These are phyloP conservation scores for Phytopythium vexans DNA, from an alignment of 352 stramenopile species.

Conservation along the genomic window DNA sequence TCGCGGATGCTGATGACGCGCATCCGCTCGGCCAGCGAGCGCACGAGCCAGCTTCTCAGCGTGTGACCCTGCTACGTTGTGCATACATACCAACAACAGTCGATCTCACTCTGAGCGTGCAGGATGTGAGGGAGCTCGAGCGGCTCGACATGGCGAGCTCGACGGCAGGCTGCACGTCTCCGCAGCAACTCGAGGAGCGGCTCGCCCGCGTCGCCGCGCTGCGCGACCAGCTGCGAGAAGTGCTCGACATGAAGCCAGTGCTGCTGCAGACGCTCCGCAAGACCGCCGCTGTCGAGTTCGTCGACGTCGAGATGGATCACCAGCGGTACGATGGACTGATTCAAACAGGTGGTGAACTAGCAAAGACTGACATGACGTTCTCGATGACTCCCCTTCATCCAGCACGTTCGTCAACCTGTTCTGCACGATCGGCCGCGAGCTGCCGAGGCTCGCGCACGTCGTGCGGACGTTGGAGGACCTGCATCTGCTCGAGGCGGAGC, in stretches of 20 bases:
- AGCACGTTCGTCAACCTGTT: constrained; percentile 55
- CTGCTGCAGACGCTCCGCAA: constrained; percentile 36
- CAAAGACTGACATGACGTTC: neutral
- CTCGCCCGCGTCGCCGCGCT: constrained; percentile 16
- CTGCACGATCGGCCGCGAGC: constrained; percentile 36
- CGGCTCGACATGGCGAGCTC: constrained; percentile 24
- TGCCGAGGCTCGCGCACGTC: constrained; percentile 26
- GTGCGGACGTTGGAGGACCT: constrained; percentile 18
- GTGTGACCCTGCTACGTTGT: neutral
- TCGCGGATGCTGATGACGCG: constrained; percentile 22
- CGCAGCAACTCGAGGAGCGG: constrained; percentile 24
- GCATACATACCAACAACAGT: neutral
- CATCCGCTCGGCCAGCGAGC: constrained; percentile 15
- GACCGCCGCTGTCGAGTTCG: constrained; percentile 22
- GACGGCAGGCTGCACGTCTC: constrained; percentile 17
- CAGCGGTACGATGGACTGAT: constrained; percentile 18
- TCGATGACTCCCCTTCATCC: neutral
- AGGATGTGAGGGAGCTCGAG: constrained; percentile 38
- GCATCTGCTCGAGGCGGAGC: constrained; percentile 6
- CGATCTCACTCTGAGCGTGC: neutral
- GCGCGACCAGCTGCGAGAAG: constrained; percentile 18
- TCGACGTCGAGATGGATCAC: constrained; percentile 42
- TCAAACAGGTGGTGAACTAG: neutral
- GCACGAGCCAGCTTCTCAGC: constrained; percentile 5
- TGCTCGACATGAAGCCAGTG: constrained; percentile 35